These are phyloP conservation scores for Bromus sterilis DNA, from an alignment of 176 grass and related monocot species.

Conservation along the genomic window DNA sequence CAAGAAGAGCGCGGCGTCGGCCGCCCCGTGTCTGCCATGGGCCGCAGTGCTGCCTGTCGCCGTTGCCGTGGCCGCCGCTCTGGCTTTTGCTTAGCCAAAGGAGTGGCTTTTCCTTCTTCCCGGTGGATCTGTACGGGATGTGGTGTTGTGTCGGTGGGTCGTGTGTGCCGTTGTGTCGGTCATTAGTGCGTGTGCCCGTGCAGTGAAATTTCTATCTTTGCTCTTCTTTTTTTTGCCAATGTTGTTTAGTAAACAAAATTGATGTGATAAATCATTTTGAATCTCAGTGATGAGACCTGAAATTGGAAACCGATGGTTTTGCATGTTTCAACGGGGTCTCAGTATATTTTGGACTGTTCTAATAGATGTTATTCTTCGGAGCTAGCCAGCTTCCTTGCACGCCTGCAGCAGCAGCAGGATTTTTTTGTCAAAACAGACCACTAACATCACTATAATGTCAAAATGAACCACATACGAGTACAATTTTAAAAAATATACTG, in stretches of 20 bases:
- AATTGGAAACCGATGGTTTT: no score
- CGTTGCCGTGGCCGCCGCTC: background rate
- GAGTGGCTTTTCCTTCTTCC: background rate
- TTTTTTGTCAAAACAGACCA: no score
- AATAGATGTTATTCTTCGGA: no score
- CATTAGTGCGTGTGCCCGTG: conserved; percentile 1
- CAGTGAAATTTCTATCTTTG: conserved; percentile 1
- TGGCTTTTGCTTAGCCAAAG: conserved; percentile 33
- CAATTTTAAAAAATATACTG: no score
- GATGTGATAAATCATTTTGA: background rate
- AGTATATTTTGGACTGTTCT: background rate
- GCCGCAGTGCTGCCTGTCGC: background rate
- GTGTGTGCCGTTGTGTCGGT: background rate
- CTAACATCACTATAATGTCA: no score
- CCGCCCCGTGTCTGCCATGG: background rate
- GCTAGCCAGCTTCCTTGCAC: no score
- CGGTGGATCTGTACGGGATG: conserved; percentile 6
- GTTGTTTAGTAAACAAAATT: background rate
- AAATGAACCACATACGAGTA: no score
- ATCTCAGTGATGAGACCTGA: background rate
- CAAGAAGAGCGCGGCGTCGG: conserved; percentile 29
- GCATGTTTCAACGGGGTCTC: background rate
- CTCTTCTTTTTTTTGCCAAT: conserved; percentile 23
- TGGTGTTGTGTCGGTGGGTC: conserved; percentile 10
- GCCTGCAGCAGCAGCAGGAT: no score